Base-by-base conservation (phyloP, 495 filamentous ascomycete species). In the Aspergillus cristatus region DNA sequence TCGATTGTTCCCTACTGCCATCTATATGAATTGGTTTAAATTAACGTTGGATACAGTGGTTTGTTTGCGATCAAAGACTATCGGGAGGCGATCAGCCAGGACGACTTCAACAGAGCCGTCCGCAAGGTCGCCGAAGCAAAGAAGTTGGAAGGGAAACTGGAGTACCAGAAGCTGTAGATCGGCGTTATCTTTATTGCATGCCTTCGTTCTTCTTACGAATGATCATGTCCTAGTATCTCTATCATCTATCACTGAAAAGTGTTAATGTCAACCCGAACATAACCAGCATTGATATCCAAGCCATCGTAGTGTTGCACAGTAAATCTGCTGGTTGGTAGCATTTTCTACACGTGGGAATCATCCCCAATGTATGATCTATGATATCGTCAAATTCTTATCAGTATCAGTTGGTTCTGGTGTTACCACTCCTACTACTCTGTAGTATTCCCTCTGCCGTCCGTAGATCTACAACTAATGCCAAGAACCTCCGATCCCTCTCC, bases 91-190 rank as follows among this genome's bases (percentile, higher is more conserved):
- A 81, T 99, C 61, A 96, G 82, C 64, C 93, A 97, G 58, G 93
- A 99, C 50, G 93, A 99, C 57, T 94, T 97, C 78, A 96, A 94
- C 71, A 93, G 93, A 65, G 91, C 93, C 6, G 93, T 97, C 33
- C 78, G 93, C 37, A 97, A 97, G 74, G 79, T 99, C 47, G 86
- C 82, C 12, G 93, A 99, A 62, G 73, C 86, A 24, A 99, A 99
- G 84, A 99, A 99, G 63, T 60, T 97, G 43, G 93, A 97, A 62
- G 93, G 91, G 64, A 94, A 94, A 68, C 71, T 94, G 34, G 91
- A 98, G 58, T 98, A 98, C 67, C 79, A 94, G 73, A 96, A 97
- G 70, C 68, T 98, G 64, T 98, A 81, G 67, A 30, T 26, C 24
- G 24, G 11, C 6, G 24, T 11, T 6, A 26, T 6, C 24, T 6